Evolutionary conservation across 1,284 basidiomycete species (phyloP), one percentile per base, ranked within the genome.

Genomic region (Leucoagaricus sp.): DNA sequence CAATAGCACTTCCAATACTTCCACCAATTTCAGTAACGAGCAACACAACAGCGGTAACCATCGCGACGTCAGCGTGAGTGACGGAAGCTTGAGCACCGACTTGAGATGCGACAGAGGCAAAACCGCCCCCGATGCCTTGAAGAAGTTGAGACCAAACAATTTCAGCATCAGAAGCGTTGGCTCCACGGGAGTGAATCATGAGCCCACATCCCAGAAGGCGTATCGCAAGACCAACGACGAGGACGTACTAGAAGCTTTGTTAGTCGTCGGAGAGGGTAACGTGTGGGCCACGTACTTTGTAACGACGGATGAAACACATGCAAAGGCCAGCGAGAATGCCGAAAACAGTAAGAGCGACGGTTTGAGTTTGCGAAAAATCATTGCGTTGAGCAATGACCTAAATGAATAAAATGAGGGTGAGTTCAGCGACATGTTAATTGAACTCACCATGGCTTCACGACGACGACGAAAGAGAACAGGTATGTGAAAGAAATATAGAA

Each of bases 31-130:
- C 91, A 10, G 88, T 87, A 64, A 91, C 80, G 38, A 95, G 79
- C 33, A 94, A 76, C 13, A 93, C 84, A 60, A 94, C 77, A 0
- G 93, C 93, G 4, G 89, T 94, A 52, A 89, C 87, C 61, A 88
- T 86, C 0, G 91, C 93, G 21, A 94, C 85, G 63, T 94, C 91
- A 28, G 74, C 69, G 66, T 92, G 91, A 0, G 85, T 76, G 1
- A 93, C 91, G 10, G 84, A 78, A 2, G 89, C 91, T 69, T 95
- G 93, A 0, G 91, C 86, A 34, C 84, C 86, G 55, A 93, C 87
- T 69, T 90, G 89, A 4, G 82, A 76, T 7, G 86, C 74, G 48
- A 87, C 77, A 1, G 86, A 81, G 1, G 91, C 86, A 60, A 93
- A 82, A 21, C 92, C 93, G 25, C 91, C 91, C 12, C 91, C 91